phyloP scores from a whole-genome alignment of 2,329 filamentous ascomycete species.

The Colletotrichum eleusines region DNA sequence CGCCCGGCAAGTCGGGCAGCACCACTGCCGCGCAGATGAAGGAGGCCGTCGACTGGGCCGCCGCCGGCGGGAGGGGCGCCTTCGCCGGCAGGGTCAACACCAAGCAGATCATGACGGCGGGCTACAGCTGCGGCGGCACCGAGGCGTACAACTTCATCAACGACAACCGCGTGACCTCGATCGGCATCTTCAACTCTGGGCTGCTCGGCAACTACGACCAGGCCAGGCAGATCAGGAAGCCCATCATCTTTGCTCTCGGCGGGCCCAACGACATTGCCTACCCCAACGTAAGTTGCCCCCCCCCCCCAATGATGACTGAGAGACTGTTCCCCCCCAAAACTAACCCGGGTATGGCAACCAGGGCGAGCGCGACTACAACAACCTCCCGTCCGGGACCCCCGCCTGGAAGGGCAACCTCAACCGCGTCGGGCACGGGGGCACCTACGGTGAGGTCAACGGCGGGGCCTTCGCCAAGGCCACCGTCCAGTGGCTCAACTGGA shows the following conservation, averaged over 20 bases:
- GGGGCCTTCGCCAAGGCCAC: conserved; percentile 1
- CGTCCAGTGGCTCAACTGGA: neutral
- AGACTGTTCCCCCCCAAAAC: fast-evolving
- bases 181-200: conserved; percentile 48
- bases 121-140: conserved; percentile 49
- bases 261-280: conserved; percentile 44
- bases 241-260: conserved; percentile 43
- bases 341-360: neutral
- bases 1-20: conserved; percentile 40
- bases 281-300: neutral
- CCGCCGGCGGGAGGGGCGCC: conserved; percentile 13
- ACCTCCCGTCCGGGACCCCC: neutral
- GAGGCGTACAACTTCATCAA: conserved; percentile 46
- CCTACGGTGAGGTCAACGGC: neutral
- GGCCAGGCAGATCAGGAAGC: conserved; percentile 35
- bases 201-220: conserved; percentile 21
- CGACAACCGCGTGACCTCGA: conserved; percentile 44
- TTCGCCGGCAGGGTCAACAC: conserved; percentile 44
- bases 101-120: conserved; percentile 46
- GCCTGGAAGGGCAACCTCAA: conserved; percentile 3
- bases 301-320: neutral
- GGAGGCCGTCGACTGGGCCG: conserved; percentile 44
- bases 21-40: conserved; percentile 46
- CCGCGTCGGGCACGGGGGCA: neutral
- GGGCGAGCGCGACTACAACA: conserved; percentile 1